A percentile compares a stretch with the other conserved stretches of the same genome.
Evolutionary conservation across 192 early-diverging fungal genomes (phyloP).

Genomic region (Gamsiella multidivaricata): DNA sequence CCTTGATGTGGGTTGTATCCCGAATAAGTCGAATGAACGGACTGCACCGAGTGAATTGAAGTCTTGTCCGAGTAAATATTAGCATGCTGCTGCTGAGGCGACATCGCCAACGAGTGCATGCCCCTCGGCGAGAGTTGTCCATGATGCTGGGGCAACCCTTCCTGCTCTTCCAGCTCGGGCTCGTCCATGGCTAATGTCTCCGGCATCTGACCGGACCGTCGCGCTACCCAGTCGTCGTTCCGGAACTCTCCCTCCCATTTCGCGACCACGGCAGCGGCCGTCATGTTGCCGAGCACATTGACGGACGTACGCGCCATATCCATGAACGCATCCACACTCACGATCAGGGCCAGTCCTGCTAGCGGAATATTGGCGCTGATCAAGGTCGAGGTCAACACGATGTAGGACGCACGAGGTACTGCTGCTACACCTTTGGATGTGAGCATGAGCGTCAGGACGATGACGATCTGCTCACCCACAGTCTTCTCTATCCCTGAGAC

Average conservation of each 20-base stretch:
- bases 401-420: conserved; percentile 66
- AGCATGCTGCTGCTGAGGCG: neutral
- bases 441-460: conserved; percentile 72
- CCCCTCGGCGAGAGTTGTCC: neutral
- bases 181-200: conserved; percentile 37
- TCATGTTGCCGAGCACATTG: conserved; percentile 77
- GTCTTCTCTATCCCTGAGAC: conserved; percentile 59
- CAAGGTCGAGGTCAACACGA: conserved; percentile 67
- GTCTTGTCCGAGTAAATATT: neutral
- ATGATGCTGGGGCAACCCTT: neutral
- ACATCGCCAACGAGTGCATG: neutral
- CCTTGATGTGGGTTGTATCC: neutral
- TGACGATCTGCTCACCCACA: conserved; percentile 66
- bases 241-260: conserved; percentile 76
- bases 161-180: neutral
- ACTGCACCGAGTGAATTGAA: conserved; percentile 12
- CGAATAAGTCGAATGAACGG: conserved; percentile 1
- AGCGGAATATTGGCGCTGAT: conserved; percentile 62
- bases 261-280: conserved; percentile 70
- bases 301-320: conserved; percentile 75
- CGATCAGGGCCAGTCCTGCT: conserved; percentile 66
- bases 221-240: conserved; percentile 50
- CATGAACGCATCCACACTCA: conserved; percentile 78
- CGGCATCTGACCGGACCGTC: conserved; percentile 9
- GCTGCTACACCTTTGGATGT: conserved; percentile 73